A percentile compares a stretch with the other conserved stretches of the same genome.
phyloP scores from a whole-genome alignment of 164 flowering plant species.

The Stephania japonica region DNA sequence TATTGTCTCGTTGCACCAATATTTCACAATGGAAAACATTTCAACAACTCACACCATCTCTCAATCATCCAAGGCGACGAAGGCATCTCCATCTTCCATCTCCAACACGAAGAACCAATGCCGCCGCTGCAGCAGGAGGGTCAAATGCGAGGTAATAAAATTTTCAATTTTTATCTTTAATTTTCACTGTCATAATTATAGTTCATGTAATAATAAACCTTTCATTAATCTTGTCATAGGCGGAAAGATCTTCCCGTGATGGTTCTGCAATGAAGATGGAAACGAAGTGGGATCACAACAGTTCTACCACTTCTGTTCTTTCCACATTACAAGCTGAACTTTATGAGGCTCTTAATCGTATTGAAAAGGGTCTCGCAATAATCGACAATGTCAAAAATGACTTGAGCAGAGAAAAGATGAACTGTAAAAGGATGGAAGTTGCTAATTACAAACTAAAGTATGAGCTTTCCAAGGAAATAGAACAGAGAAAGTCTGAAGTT shows the following conservation, averaged over 20 bases:
- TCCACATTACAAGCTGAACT: conserved; percentile 70
- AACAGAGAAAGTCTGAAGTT: conserved; percentile 51
- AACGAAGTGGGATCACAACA: conserved; percentile 86
- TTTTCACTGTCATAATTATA: too few species aligned
- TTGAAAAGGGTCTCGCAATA: conserved; percentile 65
- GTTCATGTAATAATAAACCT: neutral
- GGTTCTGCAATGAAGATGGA: conserved; percentile 84
- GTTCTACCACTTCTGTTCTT: conserved; percentile 42
- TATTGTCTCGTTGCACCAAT: too few species aligned
- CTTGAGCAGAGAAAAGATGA: conserved; percentile 64
- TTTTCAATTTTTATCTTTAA: too few species aligned
- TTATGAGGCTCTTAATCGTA: conserved; percentile 56
- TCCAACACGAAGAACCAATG: conserved; percentile 4
- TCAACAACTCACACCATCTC: neutral
- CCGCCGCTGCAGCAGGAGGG: too few species aligned
- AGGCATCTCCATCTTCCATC: neutral
- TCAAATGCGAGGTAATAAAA: conserved; percentile 23
- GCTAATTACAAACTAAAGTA: conserved; percentile 70
- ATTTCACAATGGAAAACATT: neutral
- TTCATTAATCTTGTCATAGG: conserved; percentile 24
- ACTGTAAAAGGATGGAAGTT: conserved; percentile 67
- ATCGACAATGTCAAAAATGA: conserved; percentile 67
- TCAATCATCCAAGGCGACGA: neutral
- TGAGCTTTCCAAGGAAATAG: conserved; percentile 66
- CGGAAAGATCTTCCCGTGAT: conserved; percentile 40